Percentiles rank a stretch among this genome's conserved stretches.
Evolutionary conservation across 1,139 yeast species (phyloP).

Genomic region (Candida sp.): DNA sequence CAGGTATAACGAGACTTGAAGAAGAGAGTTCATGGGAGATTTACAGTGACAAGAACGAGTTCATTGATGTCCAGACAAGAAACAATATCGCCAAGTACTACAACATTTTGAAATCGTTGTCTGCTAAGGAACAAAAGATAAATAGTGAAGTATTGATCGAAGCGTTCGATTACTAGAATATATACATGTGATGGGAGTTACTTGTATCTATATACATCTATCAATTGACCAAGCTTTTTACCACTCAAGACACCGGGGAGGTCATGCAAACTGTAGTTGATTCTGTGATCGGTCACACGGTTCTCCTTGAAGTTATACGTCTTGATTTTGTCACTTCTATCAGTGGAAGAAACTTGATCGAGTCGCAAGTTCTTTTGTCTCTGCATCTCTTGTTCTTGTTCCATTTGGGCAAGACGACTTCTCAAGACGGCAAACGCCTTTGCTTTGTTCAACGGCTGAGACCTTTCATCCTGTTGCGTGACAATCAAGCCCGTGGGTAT

Average conservation of each 20-base stretch:
- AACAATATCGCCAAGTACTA: conserved; percentile 84
- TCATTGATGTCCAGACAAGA: conserved; percentile 62
- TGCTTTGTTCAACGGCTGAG: conserved; percentile 96
- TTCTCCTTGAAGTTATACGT: conserved; percentile 95
- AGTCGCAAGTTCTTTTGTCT: conserved; percentile 72
- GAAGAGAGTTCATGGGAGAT: conserved; percentile 97
- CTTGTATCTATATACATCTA: conserved; percentile 17
- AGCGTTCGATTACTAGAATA: conserved; percentile 5
- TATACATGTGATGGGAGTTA: neutral
- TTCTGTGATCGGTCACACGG: conserved; percentile 92
- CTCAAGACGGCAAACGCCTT: conserved; percentile 86
- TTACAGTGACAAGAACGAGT: conserved; percentile 88
- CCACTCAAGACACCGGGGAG: conserved; percentile 85
- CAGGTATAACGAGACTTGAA: conserved; percentile 79
- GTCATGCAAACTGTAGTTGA: conserved; percentile 79
- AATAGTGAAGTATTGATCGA: conserved; percentile 2
- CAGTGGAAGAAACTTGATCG: conserved; percentile 88
- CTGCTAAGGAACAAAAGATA: conserved; percentile 22
- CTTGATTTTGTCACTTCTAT: conserved; percentile 90
- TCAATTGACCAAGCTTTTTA: conserved; percentile 62
- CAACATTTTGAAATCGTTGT: conserved; percentile 82
- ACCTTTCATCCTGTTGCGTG: conserved; percentile 92
- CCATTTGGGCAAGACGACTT: conserved; percentile 84
- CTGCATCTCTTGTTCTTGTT: conserved; percentile 65
- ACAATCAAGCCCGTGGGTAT: conserved; percentile 91